phyloP scores from a whole-genome alignment of 768 basidiomycete species.

The Gloeostereum incarnatum region DNA sequence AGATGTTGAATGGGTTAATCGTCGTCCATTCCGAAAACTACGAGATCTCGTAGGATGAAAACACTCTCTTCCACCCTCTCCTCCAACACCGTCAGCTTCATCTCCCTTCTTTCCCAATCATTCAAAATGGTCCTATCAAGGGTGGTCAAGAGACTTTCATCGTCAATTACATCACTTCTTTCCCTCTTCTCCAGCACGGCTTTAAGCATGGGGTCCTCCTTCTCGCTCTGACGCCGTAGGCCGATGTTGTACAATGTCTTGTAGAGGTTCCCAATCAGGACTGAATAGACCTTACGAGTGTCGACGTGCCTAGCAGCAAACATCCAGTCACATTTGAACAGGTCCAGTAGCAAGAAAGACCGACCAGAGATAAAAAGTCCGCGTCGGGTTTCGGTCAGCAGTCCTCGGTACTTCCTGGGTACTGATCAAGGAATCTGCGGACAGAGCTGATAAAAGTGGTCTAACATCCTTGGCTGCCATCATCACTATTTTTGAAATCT shows the following conservation, averaged over 20 bases:
- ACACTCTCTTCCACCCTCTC: slow-evolving; percentile 82
- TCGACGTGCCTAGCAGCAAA: slow-evolving; percentile 72
- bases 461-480: slow-evolving; percentile 85
- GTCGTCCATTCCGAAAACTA: slow-evolving; percentile 34
- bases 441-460: slow-evolving; percentile 67
- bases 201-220: slow-evolving; percentile 52
- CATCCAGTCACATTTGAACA: slow-evolving; percentile 2
- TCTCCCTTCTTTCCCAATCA: slow-evolving; percentile 67
- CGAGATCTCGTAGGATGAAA: slow-evolving; percentile 82
- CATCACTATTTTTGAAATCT: slow-evolving; percentile 94
- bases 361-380: slow-evolving; percentile 90
- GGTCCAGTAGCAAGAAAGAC: slow-evolving; percentile 6
- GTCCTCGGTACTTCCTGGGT: slow-evolving; percentile 91
- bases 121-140: slow-evolving; percentile 69
- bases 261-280: slow-evolving; percentile 71
- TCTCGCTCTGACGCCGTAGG: slow-evolving; percentile 63
- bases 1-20: too few relatives aligned
- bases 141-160: slow-evolving; percentile 49
- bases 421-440: slow-evolving; percentile 76
- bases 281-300: slow-evolving; percentile 70
- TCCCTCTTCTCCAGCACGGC: slow-evolving; percentile 76
- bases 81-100: slow-evolving; percentile 73
- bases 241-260: slow-evolving; percentile 87
- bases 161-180: slow-evolving; percentile 76
- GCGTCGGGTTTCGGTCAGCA: slow-evolving; percentile 79